Evolutionary conservation across 306 rosid genomes (phyloP).

Genomic region (Castanospermum australe): DNA sequence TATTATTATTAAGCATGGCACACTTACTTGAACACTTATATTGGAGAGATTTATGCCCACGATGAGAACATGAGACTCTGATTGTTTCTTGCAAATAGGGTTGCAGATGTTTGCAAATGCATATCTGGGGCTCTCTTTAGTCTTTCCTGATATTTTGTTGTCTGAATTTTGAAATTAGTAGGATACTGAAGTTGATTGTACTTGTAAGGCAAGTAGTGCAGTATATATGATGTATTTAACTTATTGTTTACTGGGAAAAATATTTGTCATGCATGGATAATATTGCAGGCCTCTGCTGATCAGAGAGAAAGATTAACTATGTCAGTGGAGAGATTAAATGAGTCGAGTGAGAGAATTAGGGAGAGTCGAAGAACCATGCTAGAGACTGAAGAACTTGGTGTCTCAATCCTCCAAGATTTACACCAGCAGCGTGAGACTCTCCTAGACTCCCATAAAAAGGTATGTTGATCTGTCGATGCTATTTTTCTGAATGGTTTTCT

Average conservation of each 20-base stretch:
- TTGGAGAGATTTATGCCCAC: neutral
- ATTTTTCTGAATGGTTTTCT: neutral
- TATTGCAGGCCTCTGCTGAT: constrained; percentile 67
- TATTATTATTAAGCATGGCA: neutral
- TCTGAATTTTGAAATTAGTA: constrained; percentile 15
- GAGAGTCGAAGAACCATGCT: constrained; percentile 77
- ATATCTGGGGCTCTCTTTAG: neutral
- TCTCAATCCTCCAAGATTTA: constrained; percentile 81
- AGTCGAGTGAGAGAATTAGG: constrained; percentile 67
- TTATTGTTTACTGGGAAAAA: neutral
- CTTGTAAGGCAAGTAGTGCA: neutral
- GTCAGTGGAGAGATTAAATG: constrained; percentile 76
- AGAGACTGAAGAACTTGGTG: constrained; percentile 86
- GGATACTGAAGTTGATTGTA: constrained; percentile 1
- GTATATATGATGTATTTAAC: neutral
- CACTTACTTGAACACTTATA: neutral
- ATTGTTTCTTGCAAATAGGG: neutral
- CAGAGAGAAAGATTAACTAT: constrained; percentile 75
- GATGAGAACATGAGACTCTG: neutral
- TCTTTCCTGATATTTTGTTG: neutral
- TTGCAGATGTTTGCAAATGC: neutral
- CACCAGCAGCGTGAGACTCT: constrained; percentile 92
- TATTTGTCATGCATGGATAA: constrained; percentile 19
- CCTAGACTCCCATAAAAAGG: constrained; percentile 72
- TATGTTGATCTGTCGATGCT: constrained; percentile 28